A percentile compares a stretch with the other conserved stretches of the same genome.
These are phyloP conservation scores for Cyphellophora attinorum DNA, from an alignment of 2,329 filamentous ascomycete species.

Conservation along the genomic window DNA sequence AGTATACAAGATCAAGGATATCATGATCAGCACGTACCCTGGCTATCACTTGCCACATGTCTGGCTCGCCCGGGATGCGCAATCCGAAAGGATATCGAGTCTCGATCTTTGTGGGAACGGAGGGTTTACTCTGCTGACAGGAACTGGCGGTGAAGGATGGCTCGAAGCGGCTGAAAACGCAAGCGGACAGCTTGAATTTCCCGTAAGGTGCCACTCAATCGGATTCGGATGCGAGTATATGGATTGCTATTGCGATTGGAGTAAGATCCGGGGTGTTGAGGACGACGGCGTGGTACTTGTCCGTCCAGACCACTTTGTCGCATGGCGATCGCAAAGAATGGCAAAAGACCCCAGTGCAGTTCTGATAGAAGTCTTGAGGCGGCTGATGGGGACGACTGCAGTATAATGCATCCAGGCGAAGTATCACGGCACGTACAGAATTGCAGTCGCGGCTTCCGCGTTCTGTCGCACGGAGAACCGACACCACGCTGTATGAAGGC, in stretches of 20 bases:
- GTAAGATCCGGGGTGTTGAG: constrained; percentile 10
- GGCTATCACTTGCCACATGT: constrained; percentile 25
- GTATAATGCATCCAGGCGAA: no score
- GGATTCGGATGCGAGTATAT: constrained; percentile 3
- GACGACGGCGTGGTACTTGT: constrained; percentile 21
- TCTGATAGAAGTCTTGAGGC: no score
- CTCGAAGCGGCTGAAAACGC: neutral
- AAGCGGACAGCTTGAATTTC: neutral
- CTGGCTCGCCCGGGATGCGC: constrained; percentile 16
- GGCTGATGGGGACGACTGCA: no score
- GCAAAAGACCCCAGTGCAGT: neutral
- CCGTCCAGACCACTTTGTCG: constrained; percentile 24
- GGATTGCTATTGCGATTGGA: constrained; percentile 15
- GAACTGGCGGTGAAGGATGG: constrained; percentile 4
- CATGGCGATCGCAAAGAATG: constrained; percentile 14
- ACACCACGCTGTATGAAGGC: no score
- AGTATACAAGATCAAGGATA: constrained; percentile 11
- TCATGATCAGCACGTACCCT: constrained; percentile 20
- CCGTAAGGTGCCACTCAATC: constrained; percentile 4
- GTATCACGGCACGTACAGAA: no score
- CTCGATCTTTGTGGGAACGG: constrained; percentile 17
- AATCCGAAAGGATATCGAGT: constrained; percentile 12
- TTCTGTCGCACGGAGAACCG: no score
- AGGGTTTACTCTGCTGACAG: constrained; percentile 15
- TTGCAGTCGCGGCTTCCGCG: no score